Evolutionary conservation across 345 rosid genomes (phyloP), one percentile per base, ranked within the genome.

Genomic region (Linum usitatissimum): DNA sequence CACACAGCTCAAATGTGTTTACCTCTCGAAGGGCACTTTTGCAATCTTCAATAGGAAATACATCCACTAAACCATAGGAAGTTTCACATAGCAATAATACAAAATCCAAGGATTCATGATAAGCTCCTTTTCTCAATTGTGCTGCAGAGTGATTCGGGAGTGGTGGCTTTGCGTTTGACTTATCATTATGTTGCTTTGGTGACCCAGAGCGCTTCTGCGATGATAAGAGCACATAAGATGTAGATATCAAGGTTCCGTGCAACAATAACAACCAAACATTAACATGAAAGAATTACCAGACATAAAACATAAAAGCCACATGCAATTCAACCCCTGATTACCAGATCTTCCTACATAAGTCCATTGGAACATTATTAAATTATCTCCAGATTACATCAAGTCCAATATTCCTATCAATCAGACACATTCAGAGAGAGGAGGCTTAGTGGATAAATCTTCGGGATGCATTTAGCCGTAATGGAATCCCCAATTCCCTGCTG

Each of bases 21-120:
- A 92, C 98, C 98, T 93, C 99, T 70, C 84, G 76, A 53, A 93
- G 87, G 70, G 96, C 94, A 79, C 79, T 76, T 78, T 93, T 90
- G 62, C 97, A 85, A 79, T 93, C 99, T 83, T 93, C 99, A 60
- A 83, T 83, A 38, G 97, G 97, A 82, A 94, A 94, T 62, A 94
- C 79, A 81, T 94, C 99, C 40, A 94, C 97, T 72, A 94, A 79
- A 56, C 93, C 95, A 77, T 87, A 94, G 6, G 99, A 94, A 60
- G 92, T 94, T 31, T 94, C 99, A 63, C 97, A 94, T 57, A 94
- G 66, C 15, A 89, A 75, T 74, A 74, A 86, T 66, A 94, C 99
- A 84, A 94, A 88, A 66, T 94, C 96, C 82, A 94, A 79, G 17
- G 99, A 94, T 68, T 88, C 91, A 20, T 84, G 92, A 81, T 87